phyloP scores from a whole-genome alignment of 164 flowering plant species.

The Macadamia tetraphylla region DNA sequence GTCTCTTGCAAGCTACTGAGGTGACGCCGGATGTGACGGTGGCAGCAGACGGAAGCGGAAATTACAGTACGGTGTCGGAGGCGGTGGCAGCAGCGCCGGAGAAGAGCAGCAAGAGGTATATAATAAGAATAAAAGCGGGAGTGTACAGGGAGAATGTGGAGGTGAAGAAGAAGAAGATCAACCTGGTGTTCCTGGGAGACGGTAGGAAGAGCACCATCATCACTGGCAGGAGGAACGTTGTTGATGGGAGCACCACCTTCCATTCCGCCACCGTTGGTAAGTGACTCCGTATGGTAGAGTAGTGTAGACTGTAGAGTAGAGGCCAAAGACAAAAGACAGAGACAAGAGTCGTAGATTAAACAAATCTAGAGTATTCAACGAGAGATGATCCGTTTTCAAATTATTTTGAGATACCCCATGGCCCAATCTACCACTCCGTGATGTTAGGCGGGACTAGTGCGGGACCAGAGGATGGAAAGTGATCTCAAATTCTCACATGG shows the following conservation, averaged over 20 bases:
- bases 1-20: constrained; percentile 48
- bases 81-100: constrained; percentile 85
- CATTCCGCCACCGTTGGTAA: constrained; percentile 92
- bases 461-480: too few species aligned
- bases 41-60: constrained; percentile 90
- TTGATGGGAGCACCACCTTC: constrained; percentile 89
- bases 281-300: constrained; percentile 10
- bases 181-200: constrained; percentile 83
- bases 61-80: constrained; percentile 53
- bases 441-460: too few species aligned
- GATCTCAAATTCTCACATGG: too few species aligned
- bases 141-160: constrained; percentile 85
- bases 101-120: constrained; percentile 52
- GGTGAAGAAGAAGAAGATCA: constrained; percentile 63
- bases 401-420: too few species aligned
- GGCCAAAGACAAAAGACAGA: too few species aligned
- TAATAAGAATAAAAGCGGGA: constrained; percentile 78
- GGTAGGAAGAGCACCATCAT: constrained; percentile 73
- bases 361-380: too few species aligned
- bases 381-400: too few species aligned
- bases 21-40: constrained; percentile 62
- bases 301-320: too few species aligned
- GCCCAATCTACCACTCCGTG: too few species aligned
- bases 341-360: too few species aligned
- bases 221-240: constrained; percentile 66